A percentile compares a stretch with the other conserved stretches of the same genome.
Conservation (phyloP, 768 basidiomycete genomes). For the Gelatoporia subvermispora region DNA sequence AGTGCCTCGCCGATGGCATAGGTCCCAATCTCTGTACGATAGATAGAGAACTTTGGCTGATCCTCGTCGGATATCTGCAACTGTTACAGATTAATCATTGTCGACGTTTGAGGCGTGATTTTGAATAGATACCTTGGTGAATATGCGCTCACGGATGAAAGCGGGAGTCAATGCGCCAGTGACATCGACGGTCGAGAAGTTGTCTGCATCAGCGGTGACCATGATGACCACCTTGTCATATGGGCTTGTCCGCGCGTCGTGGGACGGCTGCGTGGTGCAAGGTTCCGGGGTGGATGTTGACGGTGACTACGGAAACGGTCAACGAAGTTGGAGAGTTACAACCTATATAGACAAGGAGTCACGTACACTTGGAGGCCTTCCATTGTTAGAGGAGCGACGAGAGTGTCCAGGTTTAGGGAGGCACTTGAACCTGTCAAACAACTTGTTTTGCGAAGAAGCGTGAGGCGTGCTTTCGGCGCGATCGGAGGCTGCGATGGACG, state of each 20-base stretch:
- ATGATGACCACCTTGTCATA: conserved; percentile 20
- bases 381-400: conserved; percentile 15
- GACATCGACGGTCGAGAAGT: conserved; percentile 68
- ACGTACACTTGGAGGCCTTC: conserved; percentile 28
- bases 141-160: conserved; percentile 75
- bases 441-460: conserved; percentile 19
- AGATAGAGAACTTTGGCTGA: conserved; percentile 70
- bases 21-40: conserved; percentile 82
- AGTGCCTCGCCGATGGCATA: conserved; percentile 73
- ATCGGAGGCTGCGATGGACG: conserved; percentile 11
- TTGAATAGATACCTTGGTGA: conserved; percentile 54
- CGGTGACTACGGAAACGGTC: conserved; percentile 24
- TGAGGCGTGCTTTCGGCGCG: conserved; percentile 19
- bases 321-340: neutral
- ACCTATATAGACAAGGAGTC: neutral
- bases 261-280: conserved; percentile 6
- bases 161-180: conserved; percentile 58
- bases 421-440: conserved; percentile 19
- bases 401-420: conserved; percentile 14
- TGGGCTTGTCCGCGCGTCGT: conserved; percentile 21
- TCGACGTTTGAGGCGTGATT: neutral
- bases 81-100: conserved; percentile 31
- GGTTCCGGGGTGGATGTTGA: conserved; percentile 15
- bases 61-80: conserved; percentile 83
- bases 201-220: conserved; percentile 75